Base-by-base conservation (phyloP, 1,139 yeast genomes). In the Scheffersomyces cryptocercus region DNA sequence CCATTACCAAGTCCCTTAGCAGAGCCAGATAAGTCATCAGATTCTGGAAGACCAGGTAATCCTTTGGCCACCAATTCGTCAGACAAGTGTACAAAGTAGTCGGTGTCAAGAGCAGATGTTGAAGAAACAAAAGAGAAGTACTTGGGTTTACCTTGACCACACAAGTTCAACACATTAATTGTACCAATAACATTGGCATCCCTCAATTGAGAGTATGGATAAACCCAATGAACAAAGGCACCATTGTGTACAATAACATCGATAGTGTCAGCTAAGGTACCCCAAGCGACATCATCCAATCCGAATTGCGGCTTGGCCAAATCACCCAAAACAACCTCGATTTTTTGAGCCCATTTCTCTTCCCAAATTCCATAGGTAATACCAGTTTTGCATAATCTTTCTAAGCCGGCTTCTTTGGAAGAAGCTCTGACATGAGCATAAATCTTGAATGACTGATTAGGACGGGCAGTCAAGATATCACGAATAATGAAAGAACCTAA, bases 181-280 rank as follows among this genome's bases (percentile, higher is more conserved):
- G 98, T 87, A 40, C 96, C 84, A 49, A 91, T 70, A 31, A 95
- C 99, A 61, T 95, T 95, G 33, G 99, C 95, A 49, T 89, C 97
- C 56, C 98, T 82, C 55, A 95, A 75, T 56, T 87, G 88, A 41
- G 86, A 71, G 67, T 95, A 95, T 36, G 98, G 99, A 63, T 88
- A 93, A 3, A 91, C 97, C 99, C 99, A 95, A 66, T 95, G 99
- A 35, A 95, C 99, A 50, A 91, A 75, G 4, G 99, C 99, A 70
- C 98, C 99, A 58, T 95, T 95, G 66, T 95, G 99, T 49, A 95
- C 81, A 41, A 95, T 83, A 4, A 86, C 85, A 64, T 95, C 99
- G 46, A 91, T 73, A 1, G 73, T 67, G 11, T 77, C 66, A 4
- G 82, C 67, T 48, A 95, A 75, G 5, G 60, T 40, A 2, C 54